Percentiles rank a stretch among this genome's conserved stretches.
These are phyloP conservation scores for Butyriboletus appendiculatus DNA, from an alignment of 1,284 basidiomycete species.

Conservation along the genomic window DNA sequence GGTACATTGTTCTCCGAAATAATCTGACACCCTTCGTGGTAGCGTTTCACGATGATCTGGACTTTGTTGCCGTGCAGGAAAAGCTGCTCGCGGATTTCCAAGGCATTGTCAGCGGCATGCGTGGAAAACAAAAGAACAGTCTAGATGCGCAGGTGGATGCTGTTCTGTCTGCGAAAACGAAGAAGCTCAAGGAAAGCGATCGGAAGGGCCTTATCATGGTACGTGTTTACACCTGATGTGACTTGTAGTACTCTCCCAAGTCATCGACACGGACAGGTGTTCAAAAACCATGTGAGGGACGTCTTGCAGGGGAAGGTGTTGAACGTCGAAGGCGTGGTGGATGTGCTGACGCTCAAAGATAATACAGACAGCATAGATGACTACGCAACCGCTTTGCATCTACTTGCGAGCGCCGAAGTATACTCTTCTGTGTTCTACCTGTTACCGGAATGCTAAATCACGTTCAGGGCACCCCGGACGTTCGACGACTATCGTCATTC, in stretches of 20 bases:
- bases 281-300: slow-evolving; percentile 64
- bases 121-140: slow-evolving; percentile 62
- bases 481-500: slow-evolving; percentile 67
- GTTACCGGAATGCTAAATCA: slow-evolving; percentile 4
- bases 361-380: slow-evolving; percentile 56
- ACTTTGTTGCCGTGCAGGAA: slow-evolving; percentile 75
- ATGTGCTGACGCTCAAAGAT: slow-evolving; percentile 73
- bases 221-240: slow-evolving; percentile 15
- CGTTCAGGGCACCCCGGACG: slow-evolving; percentile 64
- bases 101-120: slow-evolving; percentile 45
- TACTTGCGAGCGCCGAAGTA: slow-evolving; percentile 59
- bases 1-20: neutral
- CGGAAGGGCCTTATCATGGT: slow-evolving; percentile 48
- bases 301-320: slow-evolving; percentile 69
- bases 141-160: slow-evolving; percentile 67
- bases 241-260: neutral
- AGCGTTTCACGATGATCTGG: slow-evolving; percentile 75
- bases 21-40: slow-evolving; percentile 2
- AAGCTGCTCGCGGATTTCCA: slow-evolving; percentile 61
- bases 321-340: slow-evolving; percentile 67
- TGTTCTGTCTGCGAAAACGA: slow-evolving; percentile 57
- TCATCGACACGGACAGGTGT: slow-evolving; percentile 44
- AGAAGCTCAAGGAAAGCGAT: slow-evolving; percentile 42
- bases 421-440: slow-evolving; percentile 16
- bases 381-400: slow-evolving; percentile 63